Evolutionary conservation across 164 flowering plant genomes (phyloP), one percentile per base, ranked within the genome.

Genomic region (Hamamelis virginiana): DNA sequence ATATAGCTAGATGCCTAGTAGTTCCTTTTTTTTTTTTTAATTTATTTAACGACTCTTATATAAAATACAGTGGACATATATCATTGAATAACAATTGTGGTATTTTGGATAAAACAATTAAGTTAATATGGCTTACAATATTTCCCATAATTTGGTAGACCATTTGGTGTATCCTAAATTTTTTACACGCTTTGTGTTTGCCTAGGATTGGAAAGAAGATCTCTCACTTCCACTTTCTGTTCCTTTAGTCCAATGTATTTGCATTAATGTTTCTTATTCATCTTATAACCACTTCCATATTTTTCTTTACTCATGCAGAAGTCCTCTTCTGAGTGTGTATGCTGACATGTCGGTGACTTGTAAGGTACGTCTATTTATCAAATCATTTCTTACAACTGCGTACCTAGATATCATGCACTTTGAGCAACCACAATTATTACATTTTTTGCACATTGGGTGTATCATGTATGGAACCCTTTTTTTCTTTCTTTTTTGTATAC

Each of bases 261-360:
- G 33, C 41, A 25, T 23, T n/a, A 44, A 3, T 65, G 9, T 13
- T 9, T 8, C 48, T 55, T 41, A 13, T 68, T 68, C 66, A 43
- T 63, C 72, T 64, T 63, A 50, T 58, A 22, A 27, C 33, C 0
- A 6, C 0, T 64, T 27, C 33, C 51, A 1, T 62, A 44, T 33
- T 38, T 62, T 43, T 47, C 9, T 73, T 69, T 44, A 57, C 16
- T 18, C 19, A 55, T 87, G 87, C 96, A 95, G 98, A 76, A 95
- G 99, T 80, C 77, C 93, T 46, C 97, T 92, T 67, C 83, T 95
- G 50, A 95, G 99, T 76, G 97, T 95, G 23, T 95, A 95, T 72
- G 99, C 98, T 69, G 99, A 95, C 75, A 95, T 95, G 99, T 95
- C 99, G 1, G 86, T 92, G 1, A 82, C 99, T 68, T 92, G 99